phyloP scores from a whole-genome alignment of 257 asterid genomes.

The Plantago ovata region DNA sequence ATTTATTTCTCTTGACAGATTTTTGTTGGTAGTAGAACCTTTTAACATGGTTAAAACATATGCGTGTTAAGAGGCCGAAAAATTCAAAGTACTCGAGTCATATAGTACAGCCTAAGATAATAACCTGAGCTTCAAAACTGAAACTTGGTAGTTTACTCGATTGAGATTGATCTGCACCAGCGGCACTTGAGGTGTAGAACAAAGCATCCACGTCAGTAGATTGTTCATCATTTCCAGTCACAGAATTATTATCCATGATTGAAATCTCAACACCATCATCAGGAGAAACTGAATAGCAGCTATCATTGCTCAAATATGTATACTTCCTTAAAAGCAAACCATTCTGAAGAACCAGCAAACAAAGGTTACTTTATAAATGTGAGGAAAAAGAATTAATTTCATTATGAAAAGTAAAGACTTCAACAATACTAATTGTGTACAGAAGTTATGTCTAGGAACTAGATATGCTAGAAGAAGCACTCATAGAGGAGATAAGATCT shows the following conservation, averaged over 20 bases:
- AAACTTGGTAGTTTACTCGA: conserved; percentile 58
- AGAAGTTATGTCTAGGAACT: background rate
- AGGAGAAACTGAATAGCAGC: conserved; percentile 66
- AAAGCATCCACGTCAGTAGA: conserved; percentile 41
- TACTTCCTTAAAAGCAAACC: conserved; percentile 72
- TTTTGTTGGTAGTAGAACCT: conserved; percentile 7
- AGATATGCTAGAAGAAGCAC: conserved; percentile 2
- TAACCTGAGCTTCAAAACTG: conserved; percentile 96
- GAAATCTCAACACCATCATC: conserved; percentile 89
- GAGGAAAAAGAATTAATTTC: conserved; percentile 1
- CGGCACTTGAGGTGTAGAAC: conserved; percentile 38
- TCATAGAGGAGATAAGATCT: background rate
- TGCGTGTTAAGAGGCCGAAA: background rate
- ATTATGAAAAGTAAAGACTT: no score
- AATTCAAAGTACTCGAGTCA: background rate
- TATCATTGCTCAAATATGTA: conserved; percentile 77
- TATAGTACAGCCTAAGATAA: conserved; percentile 18
- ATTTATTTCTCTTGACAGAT: background rate
- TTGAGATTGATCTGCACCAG: conserved; percentile 47
- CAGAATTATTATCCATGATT: conserved; percentile 43
- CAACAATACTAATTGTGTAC: background rate
- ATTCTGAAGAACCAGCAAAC: conserved; percentile 52
- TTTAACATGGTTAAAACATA: background rate
- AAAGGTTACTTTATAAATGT: conserved; percentile 24
- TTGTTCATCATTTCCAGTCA: conserved; percentile 30